phyloP scores from a whole-genome alignment of 1,139 yeast species.

The Sugiyamaella grinbergsii region DNA sequence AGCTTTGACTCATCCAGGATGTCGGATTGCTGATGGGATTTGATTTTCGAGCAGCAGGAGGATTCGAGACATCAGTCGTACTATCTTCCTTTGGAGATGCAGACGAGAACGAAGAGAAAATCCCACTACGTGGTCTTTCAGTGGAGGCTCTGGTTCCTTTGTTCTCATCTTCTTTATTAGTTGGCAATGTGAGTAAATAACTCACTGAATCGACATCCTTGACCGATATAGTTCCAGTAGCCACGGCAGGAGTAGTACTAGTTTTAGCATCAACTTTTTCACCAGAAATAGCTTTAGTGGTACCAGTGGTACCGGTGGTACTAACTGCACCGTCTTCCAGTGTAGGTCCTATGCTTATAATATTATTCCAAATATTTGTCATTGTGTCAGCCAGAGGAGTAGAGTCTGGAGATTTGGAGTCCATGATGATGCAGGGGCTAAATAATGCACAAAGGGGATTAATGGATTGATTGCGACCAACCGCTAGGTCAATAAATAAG shows the following conservation, averaged over 20 bases:
- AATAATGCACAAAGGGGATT: too few relatives aligned
- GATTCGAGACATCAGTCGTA: not conserved
- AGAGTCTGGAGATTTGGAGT: not conserved
- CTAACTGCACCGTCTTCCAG: not conserved
- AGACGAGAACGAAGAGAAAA: constrained; percentile 1
- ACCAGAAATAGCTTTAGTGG: not conserved
- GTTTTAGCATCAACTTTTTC: not conserved
- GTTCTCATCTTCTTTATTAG: not conserved
- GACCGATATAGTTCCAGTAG: not conserved
- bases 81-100: not conserved
- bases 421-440: not conserved
- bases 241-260: not conserved
- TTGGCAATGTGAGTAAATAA: not conserved
- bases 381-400: constrained; percentile 2
- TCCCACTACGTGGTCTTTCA: not conserved
- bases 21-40: constrained; percentile 3
- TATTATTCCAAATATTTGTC: constrained; percentile 13
- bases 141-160: not conserved
- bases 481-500: too few relatives aligned
- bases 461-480: too few relatives aligned
- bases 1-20: constrained; percentile 6
- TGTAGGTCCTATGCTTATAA: constrained; percentile 6
- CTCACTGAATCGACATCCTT: not conserved
- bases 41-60: not conserved
- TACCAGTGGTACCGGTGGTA: not conserved